Percentiles rank a stretch among this genome's conserved stretches.
Conservation (phyloP, 768 basidiomycete genomes). For the Udeniomyces megalosporus region DNA sequence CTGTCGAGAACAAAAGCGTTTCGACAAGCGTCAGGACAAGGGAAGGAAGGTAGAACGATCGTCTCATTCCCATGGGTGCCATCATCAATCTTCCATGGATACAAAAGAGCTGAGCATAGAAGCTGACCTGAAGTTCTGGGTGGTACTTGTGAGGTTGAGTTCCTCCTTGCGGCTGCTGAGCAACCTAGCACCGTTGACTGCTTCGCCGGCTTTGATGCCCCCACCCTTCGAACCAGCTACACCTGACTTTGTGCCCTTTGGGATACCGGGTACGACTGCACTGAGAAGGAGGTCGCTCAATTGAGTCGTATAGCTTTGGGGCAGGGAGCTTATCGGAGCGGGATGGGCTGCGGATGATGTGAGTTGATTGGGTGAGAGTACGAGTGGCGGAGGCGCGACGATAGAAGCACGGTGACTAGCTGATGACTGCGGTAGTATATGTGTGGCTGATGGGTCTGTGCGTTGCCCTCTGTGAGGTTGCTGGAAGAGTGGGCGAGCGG, state of each 20-base stretch:
- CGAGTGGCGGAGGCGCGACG: too few relatives aligned
- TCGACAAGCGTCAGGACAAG: too few relatives aligned
- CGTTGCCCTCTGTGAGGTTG: too few relatives aligned
- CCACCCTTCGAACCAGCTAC: background rate
- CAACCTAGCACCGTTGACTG: background rate
- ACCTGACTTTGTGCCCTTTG: background rate
- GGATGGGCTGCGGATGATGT: background rate
- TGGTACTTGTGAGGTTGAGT: constrained; percentile 15
- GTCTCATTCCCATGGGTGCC: too few relatives aligned
- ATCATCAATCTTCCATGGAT: too few relatives aligned
- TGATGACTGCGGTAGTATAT: too few relatives aligned
- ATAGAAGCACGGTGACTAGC: too few relatives aligned
- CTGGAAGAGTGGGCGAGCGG: too few relatives aligned
- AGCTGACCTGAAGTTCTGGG: constrained; percentile 10
- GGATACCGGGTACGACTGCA: constrained; percentile 14
- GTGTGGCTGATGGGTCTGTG: too few relatives aligned
- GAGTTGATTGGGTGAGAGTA: too few relatives aligned
- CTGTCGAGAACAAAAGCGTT: background rate
- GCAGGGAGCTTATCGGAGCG: background rate
- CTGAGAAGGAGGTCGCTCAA: constrained; percentile 8
- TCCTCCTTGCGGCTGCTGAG: constrained; percentile 7
- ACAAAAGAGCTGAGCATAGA: too few relatives aligned
- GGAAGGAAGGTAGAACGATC: too few relatives aligned
- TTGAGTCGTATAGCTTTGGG: constrained; percentile 13
- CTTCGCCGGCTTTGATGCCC: background rate